Conservation (phyloP, 2,329 filamentous ascomycete genomes). For the Lecanoromycetidae sp. region DNA sequence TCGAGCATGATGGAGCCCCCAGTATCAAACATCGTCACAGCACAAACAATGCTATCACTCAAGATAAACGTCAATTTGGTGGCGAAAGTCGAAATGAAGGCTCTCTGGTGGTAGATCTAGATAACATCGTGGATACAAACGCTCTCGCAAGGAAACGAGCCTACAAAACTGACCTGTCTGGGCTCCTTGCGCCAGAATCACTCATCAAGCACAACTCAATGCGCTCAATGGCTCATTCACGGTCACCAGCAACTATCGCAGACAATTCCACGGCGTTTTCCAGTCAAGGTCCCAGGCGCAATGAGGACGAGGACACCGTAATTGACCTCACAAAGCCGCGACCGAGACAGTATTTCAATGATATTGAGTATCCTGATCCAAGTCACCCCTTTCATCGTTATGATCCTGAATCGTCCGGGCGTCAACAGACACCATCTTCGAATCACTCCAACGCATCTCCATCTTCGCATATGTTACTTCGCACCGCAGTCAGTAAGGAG, state of each 20-base stretch:
- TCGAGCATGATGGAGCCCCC: not conserved
- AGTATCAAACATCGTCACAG: not conserved
- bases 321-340: conserved; percentile 2
- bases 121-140: too few relatives aligned
- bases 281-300: not conserved
- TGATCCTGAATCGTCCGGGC: not conserved
- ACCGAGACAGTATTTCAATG: too few relatives aligned
- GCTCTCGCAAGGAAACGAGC: too few relatives aligned
- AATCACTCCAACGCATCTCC: not conserved
- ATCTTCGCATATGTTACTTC: not conserved
- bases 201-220: not conserved
- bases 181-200: not conserved
- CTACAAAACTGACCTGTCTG: not conserved
- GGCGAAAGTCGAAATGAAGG: too few relatives aligned
- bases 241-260: not conserved
- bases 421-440: not conserved
- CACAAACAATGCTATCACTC: too few relatives aligned
- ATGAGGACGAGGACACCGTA: not conserved
- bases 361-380: not conserved
- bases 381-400: not conserved
- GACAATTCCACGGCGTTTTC: not conserved
- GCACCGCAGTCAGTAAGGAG: not conserved
- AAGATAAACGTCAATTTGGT: too few relatives aligned
- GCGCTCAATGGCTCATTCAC: not conserved
- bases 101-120: too few relatives aligned